Evolutionary conservation across 805 yeast genomes (phyloP).

Genomic region (Metschnikowia corniflorae): DNA sequence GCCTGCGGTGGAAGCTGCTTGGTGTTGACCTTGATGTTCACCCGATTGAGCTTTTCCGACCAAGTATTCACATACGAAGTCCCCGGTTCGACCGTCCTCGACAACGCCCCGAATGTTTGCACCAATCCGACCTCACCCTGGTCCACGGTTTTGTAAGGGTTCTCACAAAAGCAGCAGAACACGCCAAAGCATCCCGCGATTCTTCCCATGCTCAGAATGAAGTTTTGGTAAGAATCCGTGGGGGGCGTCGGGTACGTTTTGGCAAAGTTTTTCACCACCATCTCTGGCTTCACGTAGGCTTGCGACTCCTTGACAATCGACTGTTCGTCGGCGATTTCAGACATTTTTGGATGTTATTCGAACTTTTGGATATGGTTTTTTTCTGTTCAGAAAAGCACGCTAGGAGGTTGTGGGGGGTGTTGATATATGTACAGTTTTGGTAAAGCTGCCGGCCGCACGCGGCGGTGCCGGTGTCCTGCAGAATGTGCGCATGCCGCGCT

Average conservation of each 20-base stretch:
- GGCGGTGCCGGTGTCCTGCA: neutral
- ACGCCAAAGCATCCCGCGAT: conserved; percentile 52
- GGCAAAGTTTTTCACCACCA: conserved; percentile 42
- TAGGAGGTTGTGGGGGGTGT: neutral
- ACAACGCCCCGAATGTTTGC: conserved; percentile 62
- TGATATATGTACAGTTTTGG: neutral
- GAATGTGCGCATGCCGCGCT: too few relatives aligned
- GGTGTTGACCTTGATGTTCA: conserved; percentile 55
- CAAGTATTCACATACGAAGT: conserved; percentile 61
- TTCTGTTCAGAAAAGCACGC: neutral
- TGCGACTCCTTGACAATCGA: conserved; percentile 11
- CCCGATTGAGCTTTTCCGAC: conserved; percentile 51
- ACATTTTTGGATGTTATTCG: conserved; percentile 4
- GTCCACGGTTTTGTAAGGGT: conserved; percentile 56
- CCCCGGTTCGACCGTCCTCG: conserved; percentile 68
- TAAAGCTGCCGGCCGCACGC: too few relatives aligned
- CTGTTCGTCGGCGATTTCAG: conserved; percentile 4
- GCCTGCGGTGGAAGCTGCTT: conserved; percentile 63
- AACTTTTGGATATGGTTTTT: neutral
- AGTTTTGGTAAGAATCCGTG: conserved; percentile 38
- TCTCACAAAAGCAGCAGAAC: conserved; percentile 54
- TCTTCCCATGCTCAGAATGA: conserved; percentile 41
- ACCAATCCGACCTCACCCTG: conserved; percentile 71
- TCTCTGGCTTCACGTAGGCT: conserved; percentile 32
- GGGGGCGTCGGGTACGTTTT: conserved; percentile 37